phyloP scores from a whole-genome alignment of 75 land plant species.

The Isoetes taiwanensis region DNA sequence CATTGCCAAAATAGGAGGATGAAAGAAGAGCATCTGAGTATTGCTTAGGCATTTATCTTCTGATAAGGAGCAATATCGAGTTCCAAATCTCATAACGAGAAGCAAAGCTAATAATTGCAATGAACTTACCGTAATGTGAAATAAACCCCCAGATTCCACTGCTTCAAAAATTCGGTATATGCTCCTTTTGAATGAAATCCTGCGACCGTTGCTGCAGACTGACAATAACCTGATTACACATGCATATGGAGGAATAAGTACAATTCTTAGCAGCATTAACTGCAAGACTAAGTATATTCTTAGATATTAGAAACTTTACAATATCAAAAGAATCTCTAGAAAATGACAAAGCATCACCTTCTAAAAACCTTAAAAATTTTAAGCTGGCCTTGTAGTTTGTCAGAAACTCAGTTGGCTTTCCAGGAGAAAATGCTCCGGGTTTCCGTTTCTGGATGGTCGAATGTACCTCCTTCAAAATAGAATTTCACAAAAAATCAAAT shows the following conservation, averaged over 20 bases:
- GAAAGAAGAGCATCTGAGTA: too few relatives aligned
- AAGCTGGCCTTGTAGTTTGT: slow-evolving; percentile 86
- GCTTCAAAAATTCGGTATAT: slow-evolving; percentile 68
- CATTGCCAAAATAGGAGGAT: too few relatives aligned
- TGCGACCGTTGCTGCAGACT: slow-evolving; percentile 61
- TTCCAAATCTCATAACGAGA: too few relatives aligned
- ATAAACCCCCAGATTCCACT: slow-evolving; percentile 86
- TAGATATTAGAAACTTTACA: too few relatives aligned
- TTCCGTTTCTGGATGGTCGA: slow-evolving; percentile 72
- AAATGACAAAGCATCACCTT: slow-evolving; percentile 37
- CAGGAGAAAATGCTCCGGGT: slow-evolving; percentile 88
- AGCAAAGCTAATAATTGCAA: too few relatives aligned
- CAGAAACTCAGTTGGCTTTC: slow-evolving; percentile 74
- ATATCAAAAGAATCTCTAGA: not conserved
- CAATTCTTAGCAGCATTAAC: too few relatives aligned
- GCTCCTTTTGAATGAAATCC: slow-evolving; percentile 55
- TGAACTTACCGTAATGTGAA: slow-evolving; percentile 74
- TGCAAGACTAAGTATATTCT: too few relatives aligned
- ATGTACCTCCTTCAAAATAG: slow-evolving; percentile 87
- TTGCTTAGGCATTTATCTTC: too few relatives aligned
- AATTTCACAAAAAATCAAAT: slow-evolving; percentile 86
- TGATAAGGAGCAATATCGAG: too few relatives aligned
- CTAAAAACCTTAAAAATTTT: slow-evolving; percentile 56
- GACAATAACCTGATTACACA: slow-evolving; percentile 56
- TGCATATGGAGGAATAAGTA: not conserved